Percentiles rank a stretch among this genome's conserved stretches.
Conservation (phyloP, 1,139 yeast species). For the Lodderomyces metapsilosis region DNA sequence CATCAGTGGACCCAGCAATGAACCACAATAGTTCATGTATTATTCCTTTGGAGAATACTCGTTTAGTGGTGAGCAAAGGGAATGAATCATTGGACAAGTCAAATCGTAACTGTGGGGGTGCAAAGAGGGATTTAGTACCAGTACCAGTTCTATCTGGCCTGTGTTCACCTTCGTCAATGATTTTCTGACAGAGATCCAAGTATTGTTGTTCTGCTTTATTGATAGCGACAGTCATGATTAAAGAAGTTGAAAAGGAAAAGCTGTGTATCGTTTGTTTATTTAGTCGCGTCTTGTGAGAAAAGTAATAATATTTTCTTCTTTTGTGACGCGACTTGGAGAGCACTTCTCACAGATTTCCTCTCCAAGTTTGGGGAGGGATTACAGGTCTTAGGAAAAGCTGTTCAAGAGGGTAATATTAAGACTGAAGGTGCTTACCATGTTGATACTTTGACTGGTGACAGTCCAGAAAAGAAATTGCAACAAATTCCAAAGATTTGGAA, state of each 20-base stretch:
- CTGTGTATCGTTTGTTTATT: too few species aligned
- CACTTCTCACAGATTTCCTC: conserved; percentile 36
- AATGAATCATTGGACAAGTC: conserved; percentile 67
- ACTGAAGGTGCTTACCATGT: conserved; percentile 23
- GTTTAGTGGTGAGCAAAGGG: conserved; percentile 90
- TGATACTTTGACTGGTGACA: conserved; percentile 25
- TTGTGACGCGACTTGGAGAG: too few species aligned
- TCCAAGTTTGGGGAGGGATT: conserved; percentile 37
- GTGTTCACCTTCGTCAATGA: conserved; percentile 80
- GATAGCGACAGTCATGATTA: conserved; percentile 30
- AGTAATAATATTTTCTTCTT: too few species aligned
- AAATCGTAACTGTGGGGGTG: conserved; percentile 93
- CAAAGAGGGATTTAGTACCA: conserved; percentile 86
- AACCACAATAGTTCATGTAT: conserved; percentile 92
- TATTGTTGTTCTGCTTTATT: conserved; percentile 77
- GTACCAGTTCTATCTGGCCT: conserved; percentile 98
- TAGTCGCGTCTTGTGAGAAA: too few species aligned
- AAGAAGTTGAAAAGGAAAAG: too few species aligned
- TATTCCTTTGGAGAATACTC: conserved; percentile 86
- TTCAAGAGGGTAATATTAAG: conserved; percentile 43
- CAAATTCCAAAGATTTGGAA: conserved; percentile 31
- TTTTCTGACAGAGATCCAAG: conserved; percentile 73
- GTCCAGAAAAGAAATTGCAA: conserved; percentile 19
- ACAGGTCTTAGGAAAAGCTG: conserved; percentile 27
- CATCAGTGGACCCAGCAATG: conserved; percentile 85